Percentiles rank a stretch among this genome's conserved stretches.
phyloP scores from a whole-genome alignment of 805 yeast genomes.

The Wickerhamiella australiensis region DNA sequence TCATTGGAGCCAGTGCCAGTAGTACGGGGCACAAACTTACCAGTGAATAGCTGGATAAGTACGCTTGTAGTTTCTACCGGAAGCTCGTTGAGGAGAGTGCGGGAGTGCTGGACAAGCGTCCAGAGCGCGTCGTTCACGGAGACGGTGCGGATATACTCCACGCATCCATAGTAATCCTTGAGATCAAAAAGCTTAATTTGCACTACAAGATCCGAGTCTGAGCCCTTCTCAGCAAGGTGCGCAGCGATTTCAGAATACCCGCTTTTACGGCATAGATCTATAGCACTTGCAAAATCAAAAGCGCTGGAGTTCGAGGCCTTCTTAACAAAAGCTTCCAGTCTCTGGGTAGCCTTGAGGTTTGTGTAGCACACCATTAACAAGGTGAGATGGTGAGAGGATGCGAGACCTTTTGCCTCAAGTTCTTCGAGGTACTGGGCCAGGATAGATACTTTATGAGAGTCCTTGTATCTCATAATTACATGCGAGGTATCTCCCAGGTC shows the following conservation, averaged over 20 bases:
- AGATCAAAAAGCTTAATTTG: conserved; percentile 61
- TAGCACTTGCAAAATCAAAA: conserved; percentile 57
- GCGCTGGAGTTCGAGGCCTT: conserved; percentile 30
- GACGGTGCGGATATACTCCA: conserved; percentile 55
- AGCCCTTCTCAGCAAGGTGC: conserved; percentile 52
- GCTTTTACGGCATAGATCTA: conserved; percentile 60
- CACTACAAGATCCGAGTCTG: conserved; percentile 63
- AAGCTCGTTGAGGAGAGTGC: conserved; percentile 46
- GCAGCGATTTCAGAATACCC: conserved; percentile 58
- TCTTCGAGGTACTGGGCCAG: conserved; percentile 53
- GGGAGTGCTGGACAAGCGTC: conserved; percentile 55
- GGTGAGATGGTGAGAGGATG: conserved; percentile 74
- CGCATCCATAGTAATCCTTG: conserved; percentile 44
- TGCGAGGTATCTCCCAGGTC: conserved; percentile 53
- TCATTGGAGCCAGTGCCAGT: conserved; percentile 3
- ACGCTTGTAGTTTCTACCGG: conserved; percentile 77
- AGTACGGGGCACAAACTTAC: conserved; percentile 46
- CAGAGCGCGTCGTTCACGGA: conserved; percentile 66
- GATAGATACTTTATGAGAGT: conserved; percentile 55
- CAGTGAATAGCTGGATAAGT: conserved; percentile 79
- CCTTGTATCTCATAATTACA: conserved; percentile 67
- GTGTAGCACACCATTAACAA: conserved; percentile 67
- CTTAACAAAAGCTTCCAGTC: conserved; percentile 45
- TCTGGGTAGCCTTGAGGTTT: conserved; percentile 51
- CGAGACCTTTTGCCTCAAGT: conserved; percentile 41